phyloP scores from a whole-genome alignment of 179 eudicot species.

The Beta macrorhiza region DNA sequence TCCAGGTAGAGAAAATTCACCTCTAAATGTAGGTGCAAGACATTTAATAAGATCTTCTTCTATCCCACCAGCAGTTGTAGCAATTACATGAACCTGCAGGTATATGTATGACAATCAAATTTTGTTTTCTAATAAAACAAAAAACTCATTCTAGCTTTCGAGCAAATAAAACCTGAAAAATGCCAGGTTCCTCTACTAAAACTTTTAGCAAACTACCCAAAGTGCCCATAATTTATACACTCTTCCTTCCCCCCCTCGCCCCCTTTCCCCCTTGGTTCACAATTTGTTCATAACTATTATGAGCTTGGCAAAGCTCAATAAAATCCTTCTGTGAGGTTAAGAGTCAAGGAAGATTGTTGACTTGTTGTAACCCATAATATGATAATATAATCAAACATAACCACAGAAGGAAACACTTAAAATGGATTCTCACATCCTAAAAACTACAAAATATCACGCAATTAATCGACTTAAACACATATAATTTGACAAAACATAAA shows the following conservation, averaged over 20 bases:
- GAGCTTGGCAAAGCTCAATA: too few relatives aligned
- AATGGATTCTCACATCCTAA: not conserved
- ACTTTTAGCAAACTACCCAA: too few relatives aligned
- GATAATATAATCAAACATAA: not conserved
- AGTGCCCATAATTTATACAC: too few relatives aligned
- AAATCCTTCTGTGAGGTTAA: not conserved
- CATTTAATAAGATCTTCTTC: constrained; percentile 96
- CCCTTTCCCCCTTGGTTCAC: too few relatives aligned
- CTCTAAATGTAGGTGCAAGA: constrained; percentile 87
- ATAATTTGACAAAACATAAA: not conserved
- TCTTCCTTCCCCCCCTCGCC: too few relatives aligned
- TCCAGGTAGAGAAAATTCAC: constrained; percentile 83
- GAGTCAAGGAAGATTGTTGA: not conserved
- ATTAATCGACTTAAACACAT: not conserved
- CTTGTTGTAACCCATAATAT: not conserved
- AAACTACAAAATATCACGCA: not conserved
- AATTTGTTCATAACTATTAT: too few relatives aligned
- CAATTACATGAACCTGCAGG: constrained; percentile 81
- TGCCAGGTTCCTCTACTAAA: too few relatives aligned
- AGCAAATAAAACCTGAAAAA: not conserved
- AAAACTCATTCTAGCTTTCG: not conserved
- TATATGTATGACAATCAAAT: not conserved
- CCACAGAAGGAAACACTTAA: not conserved
- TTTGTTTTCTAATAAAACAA: not conserved
- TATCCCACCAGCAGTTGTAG: constrained; percentile 86